Evolutionary conservation across 495 filamentous ascomycete genomes (phyloP).

Genomic region (Neurospora tetrasperma): DNA sequence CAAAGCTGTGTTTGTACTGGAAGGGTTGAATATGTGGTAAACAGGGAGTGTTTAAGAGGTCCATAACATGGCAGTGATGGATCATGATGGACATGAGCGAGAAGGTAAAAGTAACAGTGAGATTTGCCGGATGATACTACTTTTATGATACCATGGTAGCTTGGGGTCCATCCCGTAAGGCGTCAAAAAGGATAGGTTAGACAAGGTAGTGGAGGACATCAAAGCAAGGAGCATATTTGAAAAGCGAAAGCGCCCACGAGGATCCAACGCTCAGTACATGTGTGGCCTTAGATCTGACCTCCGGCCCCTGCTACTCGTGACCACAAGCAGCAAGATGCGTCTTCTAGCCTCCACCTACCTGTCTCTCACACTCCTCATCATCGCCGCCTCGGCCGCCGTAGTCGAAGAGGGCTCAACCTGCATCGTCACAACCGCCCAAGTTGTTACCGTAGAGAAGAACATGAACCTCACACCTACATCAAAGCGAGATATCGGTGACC

Average conservation of each 20-base stretch:
- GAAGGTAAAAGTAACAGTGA: background rate
- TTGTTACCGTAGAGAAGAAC: background rate
- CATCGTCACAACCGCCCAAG: constrained; percentile 24
- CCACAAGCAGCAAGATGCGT: constrained; percentile 2
- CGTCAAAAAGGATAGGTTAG: background rate
- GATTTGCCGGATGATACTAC: background rate
- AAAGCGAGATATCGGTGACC: constrained; percentile 5
- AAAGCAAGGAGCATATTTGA: background rate
- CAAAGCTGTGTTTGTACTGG: background rate
- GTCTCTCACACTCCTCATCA: constrained; percentile 2
- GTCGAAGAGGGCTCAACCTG: constrained; percentile 29
- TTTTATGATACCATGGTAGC: background rate
- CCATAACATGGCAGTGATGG: background rate
- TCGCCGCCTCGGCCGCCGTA: constrained; percentile 15
- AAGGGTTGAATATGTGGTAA: background rate
- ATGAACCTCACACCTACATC: constrained; percentile 11
- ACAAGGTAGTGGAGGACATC: background rate
- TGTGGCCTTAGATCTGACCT: background rate
- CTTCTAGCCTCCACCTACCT: background rate
- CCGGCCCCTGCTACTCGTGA: background rate
- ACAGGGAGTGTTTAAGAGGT: background rate
- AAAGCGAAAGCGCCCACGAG: background rate
- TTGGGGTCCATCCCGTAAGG: background rate
- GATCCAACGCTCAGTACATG: background rate
- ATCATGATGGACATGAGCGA: background rate